A percentile compares a stretch with the other conserved stretches of the same genome.
Conservation (phyloP, 352 stramenopile species). For the Elongisporangium senticosum region DNA sequence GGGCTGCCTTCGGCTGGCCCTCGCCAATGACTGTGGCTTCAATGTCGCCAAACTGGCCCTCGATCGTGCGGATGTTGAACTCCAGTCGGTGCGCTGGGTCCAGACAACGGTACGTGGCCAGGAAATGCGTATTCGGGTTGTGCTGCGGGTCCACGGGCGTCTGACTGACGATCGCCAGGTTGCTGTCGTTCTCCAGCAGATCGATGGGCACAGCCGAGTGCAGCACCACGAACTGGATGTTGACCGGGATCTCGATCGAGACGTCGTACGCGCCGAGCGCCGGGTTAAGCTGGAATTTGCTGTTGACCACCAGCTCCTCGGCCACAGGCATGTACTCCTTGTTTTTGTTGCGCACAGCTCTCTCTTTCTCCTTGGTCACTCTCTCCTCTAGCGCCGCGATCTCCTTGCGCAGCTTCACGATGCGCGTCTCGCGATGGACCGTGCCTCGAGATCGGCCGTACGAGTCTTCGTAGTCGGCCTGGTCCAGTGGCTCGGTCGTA, state of each 20-base stretch:
- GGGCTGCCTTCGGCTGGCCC: slow-evolving; percentile 51
- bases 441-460: slow-evolving; percentile 72
- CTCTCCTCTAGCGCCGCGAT: slow-evolving; percentile 66
- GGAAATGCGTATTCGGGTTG: slow-evolving; percentile 51
- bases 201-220: slow-evolving; percentile 73
- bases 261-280: slow-evolving; percentile 64
- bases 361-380: slow-evolving; percentile 48
- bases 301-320: slow-evolving; percentile 75
- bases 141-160: slow-evolving; percentile 41
- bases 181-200: slow-evolving; percentile 70
- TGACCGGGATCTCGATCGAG: slow-evolving; percentile 74
- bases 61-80: slow-evolving; percentile 77
- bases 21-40: slow-evolving; percentile 70
- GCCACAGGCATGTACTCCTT: slow-evolving; percentile 65
- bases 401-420: slow-evolving; percentile 78
- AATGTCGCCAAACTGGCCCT: slow-evolving; percentile 79
- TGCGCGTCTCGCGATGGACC: slow-evolving; percentile 69
- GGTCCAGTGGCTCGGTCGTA: slow-evolving; percentile 75
- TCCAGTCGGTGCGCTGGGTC: slow-evolving; percentile 77
- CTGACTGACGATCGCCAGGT: slow-evolving; percentile 72
- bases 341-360: slow-evolving; percentile 29
- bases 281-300: slow-evolving; percentile 75
- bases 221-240: slow-evolving; percentile 71
- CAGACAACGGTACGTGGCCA: slow-evolving; percentile 74
- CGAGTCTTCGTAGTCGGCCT: slow-evolving; percentile 64